Evolutionary conservation across 495 filamentous ascomycete genomes (phyloP).

Genomic region (Aeminium ludgeri): DNA sequence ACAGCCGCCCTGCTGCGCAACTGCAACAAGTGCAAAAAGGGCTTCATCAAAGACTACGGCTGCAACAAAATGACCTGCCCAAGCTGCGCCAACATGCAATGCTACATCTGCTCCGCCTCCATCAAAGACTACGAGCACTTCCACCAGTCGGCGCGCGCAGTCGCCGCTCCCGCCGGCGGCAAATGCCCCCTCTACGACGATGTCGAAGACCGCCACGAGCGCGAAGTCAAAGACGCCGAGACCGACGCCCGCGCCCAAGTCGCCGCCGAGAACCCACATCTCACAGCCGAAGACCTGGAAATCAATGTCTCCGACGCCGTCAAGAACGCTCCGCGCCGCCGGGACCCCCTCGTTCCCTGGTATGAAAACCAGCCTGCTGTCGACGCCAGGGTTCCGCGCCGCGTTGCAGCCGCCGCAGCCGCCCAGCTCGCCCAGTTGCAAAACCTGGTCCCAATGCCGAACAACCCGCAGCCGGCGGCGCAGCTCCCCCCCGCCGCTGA

Average conservation of each 20-base stretch:
- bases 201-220: conserved; percentile 40
- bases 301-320: conserved; percentile 44
- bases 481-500: no score
- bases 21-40: conserved; percentile 38
- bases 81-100: conserved; percentile 44
- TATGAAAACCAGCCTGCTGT: no score
- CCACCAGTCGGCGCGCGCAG: conserved; percentile 27
- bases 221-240: conserved; percentile 51
- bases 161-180: background rate
- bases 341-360: no score
- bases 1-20: conserved; percentile 57
- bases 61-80: conserved; percentile 75
- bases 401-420: no score
- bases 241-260: conserved; percentile 39
- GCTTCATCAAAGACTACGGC: conserved; percentile 58
- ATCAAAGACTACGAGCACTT: conserved; percentile 34
- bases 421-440: no score
- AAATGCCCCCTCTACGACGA: conserved; percentile 51
- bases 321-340: conserved; percentile 5
- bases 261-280: conserved; percentile 39
- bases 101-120: conserved; percentile 52
- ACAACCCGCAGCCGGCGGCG: no score
- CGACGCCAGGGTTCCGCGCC: no score
- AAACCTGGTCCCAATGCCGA: no score
- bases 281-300: conserved; percentile 38